These are phyloP conservation scores for Leptodermis oblonga DNA, from an alignment of 257 asterid genomes.

Conservation along the genomic window DNA sequence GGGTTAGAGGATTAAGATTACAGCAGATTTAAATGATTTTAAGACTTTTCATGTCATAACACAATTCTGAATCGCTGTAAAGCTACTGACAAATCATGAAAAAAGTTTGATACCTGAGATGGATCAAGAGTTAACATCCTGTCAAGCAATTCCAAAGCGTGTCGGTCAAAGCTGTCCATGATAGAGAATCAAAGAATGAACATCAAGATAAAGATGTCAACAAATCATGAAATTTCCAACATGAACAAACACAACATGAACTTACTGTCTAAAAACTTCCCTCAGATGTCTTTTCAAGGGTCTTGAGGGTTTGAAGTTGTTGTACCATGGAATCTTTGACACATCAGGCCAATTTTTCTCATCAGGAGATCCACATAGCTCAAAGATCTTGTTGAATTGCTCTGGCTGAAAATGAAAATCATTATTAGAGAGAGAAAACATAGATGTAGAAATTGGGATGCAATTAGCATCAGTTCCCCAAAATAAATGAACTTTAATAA, in stretches of 20 bases:
- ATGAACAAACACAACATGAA: conserved; percentile 9
- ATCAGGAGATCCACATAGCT: conserved; percentile 71
- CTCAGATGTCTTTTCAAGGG: conserved; percentile 68
- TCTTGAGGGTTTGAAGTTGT: conserved; percentile 72
- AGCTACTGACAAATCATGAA: neutral
- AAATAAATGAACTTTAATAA: neutral
- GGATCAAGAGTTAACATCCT: conserved; percentile 87
- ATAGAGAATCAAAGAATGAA: conserved; percentile 11
- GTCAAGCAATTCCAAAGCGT: conserved; percentile 89
- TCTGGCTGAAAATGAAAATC: conserved; percentile 50
- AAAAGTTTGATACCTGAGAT: conserved; percentile 55
- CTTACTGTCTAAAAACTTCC: conserved; percentile 84
- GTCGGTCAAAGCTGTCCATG: conserved; percentile 70
- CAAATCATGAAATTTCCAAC: conserved; percentile 4
- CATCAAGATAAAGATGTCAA: neutral
- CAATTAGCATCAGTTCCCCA: neutral
- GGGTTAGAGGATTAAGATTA: neutral
- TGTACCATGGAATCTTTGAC: conserved; percentile 78
- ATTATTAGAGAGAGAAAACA: neutral
- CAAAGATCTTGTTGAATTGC: conserved; percentile 73
- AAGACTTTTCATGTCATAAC: neutral
- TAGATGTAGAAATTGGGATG: neutral
- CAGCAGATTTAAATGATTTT: neutral
- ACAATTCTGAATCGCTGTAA: neutral
- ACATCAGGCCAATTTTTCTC: conserved; percentile 92